phyloP scores from a whole-genome alignment of 1,284 basidiomycete species.

The Laetiporus sulphureus region DNA sequence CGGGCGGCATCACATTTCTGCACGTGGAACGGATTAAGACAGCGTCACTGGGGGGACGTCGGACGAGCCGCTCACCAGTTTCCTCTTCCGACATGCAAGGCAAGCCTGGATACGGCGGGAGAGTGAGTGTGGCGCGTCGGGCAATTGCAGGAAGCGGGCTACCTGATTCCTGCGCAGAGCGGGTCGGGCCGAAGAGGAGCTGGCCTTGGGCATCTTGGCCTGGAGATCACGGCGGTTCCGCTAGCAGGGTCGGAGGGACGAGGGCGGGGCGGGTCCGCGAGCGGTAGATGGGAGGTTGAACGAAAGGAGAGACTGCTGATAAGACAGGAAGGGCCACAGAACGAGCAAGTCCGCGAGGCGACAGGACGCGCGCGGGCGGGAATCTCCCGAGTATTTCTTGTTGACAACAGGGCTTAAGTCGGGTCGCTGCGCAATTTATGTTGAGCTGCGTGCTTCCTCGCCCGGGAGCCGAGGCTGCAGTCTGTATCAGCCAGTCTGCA shows the following conservation, averaged over 20 bases:
- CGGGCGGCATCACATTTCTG: constrained; percentile 81
- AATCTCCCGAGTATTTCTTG: too few species aligned
- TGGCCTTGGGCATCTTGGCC: constrained; percentile 57
- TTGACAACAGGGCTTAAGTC: too few species aligned
- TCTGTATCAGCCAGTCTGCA: too few species aligned
- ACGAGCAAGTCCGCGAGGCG: too few species aligned
- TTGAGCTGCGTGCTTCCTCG: too few species aligned
- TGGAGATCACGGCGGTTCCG: constrained; percentile 1
- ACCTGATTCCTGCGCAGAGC: constrained; percentile 77
- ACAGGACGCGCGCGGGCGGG: too few species aligned
- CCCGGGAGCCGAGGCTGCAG: too few species aligned
- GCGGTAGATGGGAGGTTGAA: background rate
- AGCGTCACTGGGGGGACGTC: constrained; percentile 7
- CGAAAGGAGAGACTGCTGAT: too few species aligned
- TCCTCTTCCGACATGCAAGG: constrained; percentile 71
- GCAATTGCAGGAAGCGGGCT: constrained; percentile 14
- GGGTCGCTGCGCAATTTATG: too few species aligned
- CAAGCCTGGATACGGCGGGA: constrained; percentile 47
- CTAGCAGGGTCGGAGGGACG: too few species aligned
- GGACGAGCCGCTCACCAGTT: constrained; percentile 48
- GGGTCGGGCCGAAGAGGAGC: constrained; percentile 38
- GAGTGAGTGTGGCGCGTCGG: constrained; percentile 1
- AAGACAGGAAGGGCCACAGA: too few species aligned
- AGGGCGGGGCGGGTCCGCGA: background rate
- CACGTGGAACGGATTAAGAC: too few species aligned